Evolutionary conservation across 2,329 filamentous ascomycete genomes (phyloP).

Genomic region (Amauroascus verrucosus): DNA sequence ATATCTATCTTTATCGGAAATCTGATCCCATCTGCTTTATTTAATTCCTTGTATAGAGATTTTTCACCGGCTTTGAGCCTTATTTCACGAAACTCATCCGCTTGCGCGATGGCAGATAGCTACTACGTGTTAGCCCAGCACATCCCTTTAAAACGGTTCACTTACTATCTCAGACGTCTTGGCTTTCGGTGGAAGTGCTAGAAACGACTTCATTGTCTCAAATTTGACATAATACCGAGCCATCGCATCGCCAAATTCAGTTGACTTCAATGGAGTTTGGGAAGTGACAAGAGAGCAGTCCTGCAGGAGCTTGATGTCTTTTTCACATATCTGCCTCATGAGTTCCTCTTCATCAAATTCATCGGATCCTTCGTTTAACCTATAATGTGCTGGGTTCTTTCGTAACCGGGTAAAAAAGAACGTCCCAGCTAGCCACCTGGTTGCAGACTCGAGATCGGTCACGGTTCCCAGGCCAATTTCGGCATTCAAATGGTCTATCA

Average conservation of each 20-base stretch:
- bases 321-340: conserved; percentile 60
- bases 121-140: conserved; percentile 25
- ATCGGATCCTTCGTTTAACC: conserved; percentile 46
- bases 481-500: conserved; percentile 76
- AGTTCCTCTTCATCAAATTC: conserved; percentile 49
- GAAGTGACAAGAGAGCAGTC: conserved; percentile 48
- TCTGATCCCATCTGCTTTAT: conserved; percentile 56
- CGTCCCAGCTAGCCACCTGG: conserved; percentile 64
- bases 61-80: conserved; percentile 62
- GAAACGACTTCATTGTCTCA: conserved; percentile 63
- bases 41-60: conserved; percentile 58
- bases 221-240: conserved; percentile 71
- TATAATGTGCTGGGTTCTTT: conserved; percentile 61
- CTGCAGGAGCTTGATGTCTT: conserved; percentile 56
- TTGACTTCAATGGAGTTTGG: conserved; percentile 47
- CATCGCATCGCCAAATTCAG: conserved; percentile 69
- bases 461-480: conserved; percentile 71
- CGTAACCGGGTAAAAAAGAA: conserved; percentile 67
- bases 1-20: conserved; percentile 62
- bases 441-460: conserved; percentile 52
- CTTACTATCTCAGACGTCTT: conserved; percentile 59
- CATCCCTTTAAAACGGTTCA: conserved; percentile 6
- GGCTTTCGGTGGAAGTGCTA: conserved; percentile 51
- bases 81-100: conserved; percentile 61
- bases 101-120: conserved; percentile 57